These are phyloP conservation scores for Agrocybe chaxingu DNA, from an alignment of 768 basidiomycete genomes.

Conservation along the genomic window DNA sequence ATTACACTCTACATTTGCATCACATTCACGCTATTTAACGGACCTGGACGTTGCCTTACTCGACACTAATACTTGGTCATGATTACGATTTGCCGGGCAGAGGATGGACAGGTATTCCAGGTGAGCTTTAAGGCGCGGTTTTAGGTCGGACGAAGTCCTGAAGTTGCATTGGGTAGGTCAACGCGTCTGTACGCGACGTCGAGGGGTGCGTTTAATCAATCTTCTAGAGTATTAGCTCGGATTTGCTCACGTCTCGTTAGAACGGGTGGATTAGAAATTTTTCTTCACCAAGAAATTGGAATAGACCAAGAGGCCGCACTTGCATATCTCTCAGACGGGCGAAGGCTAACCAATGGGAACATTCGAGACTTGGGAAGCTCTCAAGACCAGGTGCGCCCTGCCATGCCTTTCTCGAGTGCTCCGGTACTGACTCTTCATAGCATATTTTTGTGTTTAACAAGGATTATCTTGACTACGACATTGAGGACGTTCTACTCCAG, in stretches of 20 bases:
- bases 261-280: constrained; percentile 63
- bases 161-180: constrained; percentile 36
- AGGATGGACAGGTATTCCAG: constrained; percentile 61
- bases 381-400: constrained; percentile 63
- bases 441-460: constrained; percentile 85
- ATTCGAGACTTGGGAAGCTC: constrained; percentile 72
- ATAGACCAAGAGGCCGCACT: constrained; percentile 67
- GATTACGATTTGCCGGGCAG: constrained; percentile 65
- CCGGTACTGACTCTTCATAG: constrained; percentile 24
- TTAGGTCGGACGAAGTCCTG: neutral
- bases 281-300: constrained; percentile 69
- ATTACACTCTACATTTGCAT: constrained; percentile 1
- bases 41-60: neutral
- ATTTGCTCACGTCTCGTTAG: constrained; percentile 30
- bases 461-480: constrained; percentile 66
- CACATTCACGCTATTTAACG: constrained; percentile 1
- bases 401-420: neutral
- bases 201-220: constrained; percentile 50
- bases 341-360: constrained; percentile 67
- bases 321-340: constrained; percentile 79
- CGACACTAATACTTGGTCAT: constrained; percentile 26
- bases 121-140: constrained; percentile 24
- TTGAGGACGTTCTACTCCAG: constrained; percentile 62
- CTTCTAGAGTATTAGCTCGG: neutral
- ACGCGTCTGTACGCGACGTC: constrained; percentile 70